phyloP scores from a whole-genome alignment of 2,329 filamentous ascomycete species.

The Pseudopithomyces chartarum region DNA sequence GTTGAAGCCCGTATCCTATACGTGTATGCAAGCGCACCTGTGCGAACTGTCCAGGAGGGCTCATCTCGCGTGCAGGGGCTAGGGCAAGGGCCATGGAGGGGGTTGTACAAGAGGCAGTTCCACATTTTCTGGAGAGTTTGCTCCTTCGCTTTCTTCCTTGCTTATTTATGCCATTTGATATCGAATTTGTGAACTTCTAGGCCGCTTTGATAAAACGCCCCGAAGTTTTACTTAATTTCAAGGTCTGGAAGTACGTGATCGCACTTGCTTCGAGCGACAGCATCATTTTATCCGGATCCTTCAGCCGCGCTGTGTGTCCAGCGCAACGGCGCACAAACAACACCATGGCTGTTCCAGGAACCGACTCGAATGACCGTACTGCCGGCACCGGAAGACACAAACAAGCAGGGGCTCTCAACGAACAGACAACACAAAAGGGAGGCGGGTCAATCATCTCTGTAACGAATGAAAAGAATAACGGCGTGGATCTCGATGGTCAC shows the following conservation, averaged over 20 bases:
- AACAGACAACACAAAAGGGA: not conserved
- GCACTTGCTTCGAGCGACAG: not conserved
- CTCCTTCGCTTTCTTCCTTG: not conserved
- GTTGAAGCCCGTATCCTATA: too few relatives aligned
- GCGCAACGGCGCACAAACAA: not conserved
- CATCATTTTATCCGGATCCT: slow-evolving; percentile 4
- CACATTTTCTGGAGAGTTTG: not conserved
- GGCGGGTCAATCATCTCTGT: not conserved
- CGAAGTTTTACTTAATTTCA: not conserved
- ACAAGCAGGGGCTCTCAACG: not conserved
- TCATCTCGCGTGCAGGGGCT: not conserved
- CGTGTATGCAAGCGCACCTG: not conserved
- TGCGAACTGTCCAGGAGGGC: not conserved
- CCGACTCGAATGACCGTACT: not conserved
- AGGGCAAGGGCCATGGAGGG: too few relatives aligned
- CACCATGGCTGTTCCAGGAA: not conserved
- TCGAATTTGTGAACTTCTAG: not conserved
- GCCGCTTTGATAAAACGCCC: not conserved
- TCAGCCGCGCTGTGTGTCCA: not conserved
- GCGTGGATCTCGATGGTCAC: not conserved
- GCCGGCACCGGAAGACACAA: not conserved
- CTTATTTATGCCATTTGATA: not conserved
- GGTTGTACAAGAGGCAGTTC: not conserved
- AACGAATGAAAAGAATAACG: not conserved
- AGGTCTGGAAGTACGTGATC: not conserved